Evolutionary conservation across 1,139 yeast genomes (phyloP), one percentile per base, ranked within the genome.

Genomic region (Geotrichum citri-aurantii): DNA sequence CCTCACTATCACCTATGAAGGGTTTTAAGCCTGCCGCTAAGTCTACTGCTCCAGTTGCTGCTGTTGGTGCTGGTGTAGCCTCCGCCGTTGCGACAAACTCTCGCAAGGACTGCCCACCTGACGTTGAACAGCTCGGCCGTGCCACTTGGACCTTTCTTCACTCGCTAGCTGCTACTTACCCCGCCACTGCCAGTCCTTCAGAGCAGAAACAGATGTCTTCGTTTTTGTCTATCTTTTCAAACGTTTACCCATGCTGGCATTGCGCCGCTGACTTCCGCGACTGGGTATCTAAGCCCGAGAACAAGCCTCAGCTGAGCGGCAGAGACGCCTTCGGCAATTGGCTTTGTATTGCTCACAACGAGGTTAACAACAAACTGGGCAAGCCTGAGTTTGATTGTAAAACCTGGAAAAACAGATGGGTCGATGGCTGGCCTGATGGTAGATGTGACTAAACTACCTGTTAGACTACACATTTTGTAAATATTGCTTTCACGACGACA

Each of bases 331-430:
- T 93, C 65, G 96, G 97, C 1, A 78, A 74, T 65, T 93, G 99
- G 99, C 75, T 93, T 59, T 95, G 99, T 74, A 87, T 85, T 63
- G 98, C 98, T 3, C 99, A 93, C 73, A 93, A 93, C 69, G 88
- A 82, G 48, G 98, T 95, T 27, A 93, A 95, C 71, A 76, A 70
- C 19, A 92, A 91, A 71, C 72, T 92, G 31, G 95, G 96, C 1
- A 93, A 93, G 73, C 91, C 90, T 4, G 76, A 77, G 61, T 93
- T 93, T 69, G 91, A 93, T 70, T 93, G 98, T 69, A 77, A 83
- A 61, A 79, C 88, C 65, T 95, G 99, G 99, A 86, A 85, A 68
- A 83, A 88, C 68, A 83, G 99, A 69, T 93, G 99, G 99, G 84
- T 81, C 66, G 75, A 73, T 33, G 77, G 76, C 31, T 73, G 77